Conservation (phyloP, 768 basidiomycete species). For the Pulveroboletus sp. region DNA sequence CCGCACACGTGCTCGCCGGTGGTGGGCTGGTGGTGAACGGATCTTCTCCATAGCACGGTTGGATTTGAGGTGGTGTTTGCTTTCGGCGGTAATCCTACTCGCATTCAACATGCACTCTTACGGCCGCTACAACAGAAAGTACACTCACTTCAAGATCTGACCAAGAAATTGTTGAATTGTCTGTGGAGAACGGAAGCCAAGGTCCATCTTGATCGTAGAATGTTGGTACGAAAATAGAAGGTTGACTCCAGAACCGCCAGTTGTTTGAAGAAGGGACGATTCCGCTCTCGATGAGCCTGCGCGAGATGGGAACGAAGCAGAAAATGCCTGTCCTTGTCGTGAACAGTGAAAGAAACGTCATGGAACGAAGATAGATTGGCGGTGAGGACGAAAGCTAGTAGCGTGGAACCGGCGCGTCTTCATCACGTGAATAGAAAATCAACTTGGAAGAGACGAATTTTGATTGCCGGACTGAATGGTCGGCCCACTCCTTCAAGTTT, state of each 20-base stretch:
- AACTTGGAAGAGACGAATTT: background rate
- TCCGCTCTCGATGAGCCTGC: slow-evolving; percentile 22
- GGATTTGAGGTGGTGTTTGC: background rate
- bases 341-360: slow-evolving; percentile 24
- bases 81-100: slow-evolving; percentile 1
- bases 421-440: slow-evolving; percentile 24
- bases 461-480: background rate
- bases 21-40: background rate
- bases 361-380: background rate
- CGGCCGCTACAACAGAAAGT: background rate
- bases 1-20: background rate
- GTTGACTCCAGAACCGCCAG: slow-evolving; percentile 6
- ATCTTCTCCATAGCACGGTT: background rate
- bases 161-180: background rate
- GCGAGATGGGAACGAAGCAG: slow-evolving; percentile 26
- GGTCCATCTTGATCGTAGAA: background rate
- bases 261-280: slow-evolving; percentile 9
- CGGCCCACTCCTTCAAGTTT: too few species aligned
- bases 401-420: slow-evolving; percentile 2
- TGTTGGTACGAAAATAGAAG: background rate
- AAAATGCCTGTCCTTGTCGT: slow-evolving; percentile 24
- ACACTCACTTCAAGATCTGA: slow-evolving; percentile 7
- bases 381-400: too few species aligned
- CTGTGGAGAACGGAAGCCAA: background rate
- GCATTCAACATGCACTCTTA: background rate